A percentile compares a stretch with the other conserved stretches of the same genome.
Evolutionary conservation across 2,329 filamentous ascomycete genomes (phyloP).

Genomic region (Xylaria sp.): DNA sequence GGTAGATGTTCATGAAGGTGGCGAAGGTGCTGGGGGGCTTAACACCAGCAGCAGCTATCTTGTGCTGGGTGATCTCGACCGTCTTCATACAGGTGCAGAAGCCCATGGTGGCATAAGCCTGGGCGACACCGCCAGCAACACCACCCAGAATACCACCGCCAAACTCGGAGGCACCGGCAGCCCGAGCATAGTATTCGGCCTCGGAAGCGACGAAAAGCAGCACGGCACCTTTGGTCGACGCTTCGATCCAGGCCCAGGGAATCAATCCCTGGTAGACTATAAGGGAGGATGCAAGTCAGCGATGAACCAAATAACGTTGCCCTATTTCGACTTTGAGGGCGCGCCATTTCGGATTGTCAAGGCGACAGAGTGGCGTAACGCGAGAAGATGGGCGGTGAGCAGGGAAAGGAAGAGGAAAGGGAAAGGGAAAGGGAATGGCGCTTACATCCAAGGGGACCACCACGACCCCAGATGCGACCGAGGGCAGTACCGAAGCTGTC

Average conservation of each 20-base stretch:
- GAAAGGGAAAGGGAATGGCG: conserved; percentile 44
- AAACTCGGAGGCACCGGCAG: conserved; percentile 86
- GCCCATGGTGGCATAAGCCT: conserved; percentile 99
- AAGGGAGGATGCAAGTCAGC: conserved; percentile 28
- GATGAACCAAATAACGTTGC: neutral
- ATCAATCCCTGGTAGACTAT: conserved; percentile 99
- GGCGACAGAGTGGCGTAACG: conserved; percentile 2
- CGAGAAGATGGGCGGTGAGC: neutral
- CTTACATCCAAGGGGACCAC: conserved; percentile 94
- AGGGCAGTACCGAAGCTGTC: conserved; percentile 87
- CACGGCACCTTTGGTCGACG: conserved; percentile 98
- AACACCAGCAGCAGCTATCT: conserved; percentile 83
- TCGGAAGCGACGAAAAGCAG: conserved; percentile 99
- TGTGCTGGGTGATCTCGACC: conserved; percentile 99
- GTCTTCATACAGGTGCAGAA: conserved; percentile 99
- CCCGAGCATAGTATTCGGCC: conserved; percentile 92
- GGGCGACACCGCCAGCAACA: conserved; percentile 92
- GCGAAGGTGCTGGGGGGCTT: conserved; percentile 90
- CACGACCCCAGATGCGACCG: conserved; percentile 89
- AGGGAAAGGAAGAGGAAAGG: neutral
- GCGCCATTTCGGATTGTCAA: neutral
- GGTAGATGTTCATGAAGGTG: conserved; percentile 98
- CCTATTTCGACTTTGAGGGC: neutral
- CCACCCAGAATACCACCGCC: conserved; percentile 88
- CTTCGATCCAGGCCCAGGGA: conserved; percentile 99